Conservation (phyloP, 2,329 filamentous ascomycete genomes). For the Tolypocladium endophyticum region DNA sequence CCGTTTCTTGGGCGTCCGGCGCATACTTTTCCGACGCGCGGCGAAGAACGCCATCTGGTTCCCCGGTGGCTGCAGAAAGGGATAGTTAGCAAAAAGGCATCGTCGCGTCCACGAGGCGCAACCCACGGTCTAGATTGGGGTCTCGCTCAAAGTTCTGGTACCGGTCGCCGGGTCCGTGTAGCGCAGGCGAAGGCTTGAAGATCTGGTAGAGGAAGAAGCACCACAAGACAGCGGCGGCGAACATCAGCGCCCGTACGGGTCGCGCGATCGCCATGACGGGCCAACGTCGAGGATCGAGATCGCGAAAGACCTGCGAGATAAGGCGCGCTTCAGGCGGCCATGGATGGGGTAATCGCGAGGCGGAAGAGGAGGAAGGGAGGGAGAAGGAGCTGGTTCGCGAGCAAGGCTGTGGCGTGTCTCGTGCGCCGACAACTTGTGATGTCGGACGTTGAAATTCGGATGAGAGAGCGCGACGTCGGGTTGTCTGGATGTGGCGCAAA, state of each 20-base stretch:
- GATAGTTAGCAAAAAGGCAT: constrained; percentile 7
- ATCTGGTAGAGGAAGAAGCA: constrained; percentile 71
- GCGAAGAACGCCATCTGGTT: constrained; percentile 68
- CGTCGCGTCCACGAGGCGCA: constrained; percentile 1
- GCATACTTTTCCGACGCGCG: constrained; percentile 69
- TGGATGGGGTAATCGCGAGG: not conserved
- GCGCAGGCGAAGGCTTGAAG: constrained; percentile 45
- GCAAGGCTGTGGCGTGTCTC: not conserved
- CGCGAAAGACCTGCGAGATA: not conserved
- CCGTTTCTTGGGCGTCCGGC: constrained; percentile 61
- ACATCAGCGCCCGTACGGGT: constrained; percentile 70
- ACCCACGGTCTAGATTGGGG: constrained; percentile 77
- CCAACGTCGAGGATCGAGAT: constrained; percentile 5
- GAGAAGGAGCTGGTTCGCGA: not conserved
- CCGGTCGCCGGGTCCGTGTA: constrained; percentile 28
- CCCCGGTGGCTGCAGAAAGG: constrained; percentile 56
- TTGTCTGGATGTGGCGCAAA: not conserved
- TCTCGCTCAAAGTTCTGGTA: constrained; percentile 59
- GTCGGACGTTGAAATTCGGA: not conserved
- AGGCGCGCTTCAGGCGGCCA: constrained; percentile 1
- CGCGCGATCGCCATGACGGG: constrained; percentile 70
- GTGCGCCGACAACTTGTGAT: not conserved
- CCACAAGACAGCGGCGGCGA: constrained; percentile 61
- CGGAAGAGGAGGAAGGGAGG: not conserved
- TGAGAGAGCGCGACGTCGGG: not conserved